Base-by-base conservation (phyloP, 352 stramenopile genomes). In the Globisporangium paddicum region DNA sequence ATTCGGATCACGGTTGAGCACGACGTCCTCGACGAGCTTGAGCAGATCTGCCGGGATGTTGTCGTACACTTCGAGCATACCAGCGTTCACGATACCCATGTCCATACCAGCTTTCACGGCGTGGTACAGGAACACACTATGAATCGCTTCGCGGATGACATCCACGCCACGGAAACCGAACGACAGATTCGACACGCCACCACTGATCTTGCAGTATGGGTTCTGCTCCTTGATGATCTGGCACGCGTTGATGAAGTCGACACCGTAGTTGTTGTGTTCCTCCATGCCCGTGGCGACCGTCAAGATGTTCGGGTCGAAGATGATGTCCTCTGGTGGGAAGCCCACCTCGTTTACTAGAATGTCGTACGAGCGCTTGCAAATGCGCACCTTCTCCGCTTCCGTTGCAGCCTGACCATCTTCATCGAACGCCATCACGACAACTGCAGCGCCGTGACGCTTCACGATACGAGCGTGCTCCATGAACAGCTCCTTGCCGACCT, bases 351-450 rank as follows among this genome's bases (percentile, higher is more conserved):
- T 86, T 48, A 98, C 95, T 16, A 99, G 72, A 63, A 99, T 98
- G 62, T 98, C 95, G 79, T 99, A 99, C 28, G 89, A 98, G n/a
- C 96, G 90, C 80, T 98, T 98, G 75, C 96, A 99, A 56, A 99
- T 99, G 63, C 94, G 92, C 10, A 98, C 82, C 76, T 98, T 99
- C 54, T 98, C 93, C 0, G 86, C 84, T 63, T 95, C 85, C 3
- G 96, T 98, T 5, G 94, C 96, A 32, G 96, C 96, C 69, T 99
- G 94, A 13, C 96, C 96, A 32, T 98, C 69, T 70, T 99, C 96
- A 66, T 99, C 96, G 64, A 99, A 99, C 9, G 96, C 96, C 96
- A 99, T 99, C 45, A 98, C 94, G 16, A 98, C 95, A 2, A 98
- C 89, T 14, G 96, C 96, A 35, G 91, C 93, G 49, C 96, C 96